Evolutionary conservation across 495 filamentous ascomycete genomes (phyloP), one percentile per base, ranked within the genome.

Genomic region (Aspergillus ostianus): DNA sequence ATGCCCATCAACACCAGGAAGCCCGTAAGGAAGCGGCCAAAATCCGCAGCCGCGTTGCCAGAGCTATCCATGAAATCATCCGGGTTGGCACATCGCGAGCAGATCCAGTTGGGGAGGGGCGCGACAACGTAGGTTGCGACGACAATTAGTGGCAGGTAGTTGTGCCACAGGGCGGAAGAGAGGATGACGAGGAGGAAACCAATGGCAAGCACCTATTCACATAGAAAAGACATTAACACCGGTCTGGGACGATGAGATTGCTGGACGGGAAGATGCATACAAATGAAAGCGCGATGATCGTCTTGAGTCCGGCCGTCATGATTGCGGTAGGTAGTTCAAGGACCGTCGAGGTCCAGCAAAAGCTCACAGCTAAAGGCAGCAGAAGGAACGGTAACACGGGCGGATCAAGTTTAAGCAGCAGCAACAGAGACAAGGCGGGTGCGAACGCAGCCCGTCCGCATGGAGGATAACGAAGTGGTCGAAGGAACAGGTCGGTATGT

Each of bases 141-240:
- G 57, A 98, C 94, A 48, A 97, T 83, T 61, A 98, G 82, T 27
- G 94, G 90, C 67, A 93, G 90, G 85, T 95, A 98, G 71, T 91
- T 90, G 59, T 91, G 81, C 81, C 87, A 98, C 54, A 98, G 88
- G 30, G 95, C 94, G 68, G 92, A 94, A 60, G 92, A 97, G 69
- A 98, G 90, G 77, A 98, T 98, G 48, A 98, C 93, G 61, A 98
- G 92, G 68, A 98, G 91, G 84, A 98, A 98, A 68, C 94, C 94
- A 71, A 98, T 94, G 60, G 95, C 95, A 57, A 98, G 91, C 69
- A 98, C 84, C 90, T 93, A 54, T 29, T 53, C 8, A 6, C n/a
- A 45, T 27, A 54, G 51, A 44, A 6, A 17, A 27, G 36, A 47
- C n/a, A 51, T 73, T 53, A 71, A 67, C 23, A 58, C 32, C 15